phyloP scores from a whole-genome alignment of 192 early-diverging fungal species.

The Pilaira anomala region DNA sequence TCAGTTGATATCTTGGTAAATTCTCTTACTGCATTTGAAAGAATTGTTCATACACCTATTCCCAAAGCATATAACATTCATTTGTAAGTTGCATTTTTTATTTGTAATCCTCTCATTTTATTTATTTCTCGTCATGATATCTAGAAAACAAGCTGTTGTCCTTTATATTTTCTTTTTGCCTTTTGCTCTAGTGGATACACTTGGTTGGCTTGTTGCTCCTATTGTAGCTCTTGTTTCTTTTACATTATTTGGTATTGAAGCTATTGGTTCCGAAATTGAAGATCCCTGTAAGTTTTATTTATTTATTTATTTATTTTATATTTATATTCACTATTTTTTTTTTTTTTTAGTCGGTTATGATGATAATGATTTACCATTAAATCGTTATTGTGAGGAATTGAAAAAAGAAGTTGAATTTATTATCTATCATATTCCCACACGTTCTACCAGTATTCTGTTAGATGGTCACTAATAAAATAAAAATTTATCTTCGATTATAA shows the following conservation, averaged over 20 bases:
- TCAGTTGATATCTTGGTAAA: conserved; percentile 54
- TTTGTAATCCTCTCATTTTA: background rate
- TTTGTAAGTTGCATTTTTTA: conserved; percentile 39
- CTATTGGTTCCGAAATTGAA: conserved; percentile 79
- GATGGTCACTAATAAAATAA: conserved; percentile 23
- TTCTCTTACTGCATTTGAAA: conserved; percentile 61
- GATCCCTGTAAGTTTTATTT: conserved; percentile 57
- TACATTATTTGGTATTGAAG: conserved; percentile 71
- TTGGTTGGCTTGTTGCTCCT: conserved; percentile 55
- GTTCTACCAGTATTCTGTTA: conserved; percentile 22
- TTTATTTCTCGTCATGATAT: background rate
- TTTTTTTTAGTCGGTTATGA: conserved; percentile 51
- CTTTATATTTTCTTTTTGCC: conserved; percentile 60
- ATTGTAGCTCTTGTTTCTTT: conserved; percentile 60
- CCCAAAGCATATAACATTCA: conserved; percentile 69
- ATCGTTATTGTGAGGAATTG: conserved; percentile 51
- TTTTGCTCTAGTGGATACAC: conserved; percentile 50
- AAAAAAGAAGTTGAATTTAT: conserved; percentile 55
- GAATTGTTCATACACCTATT: conserved; percentile 67
- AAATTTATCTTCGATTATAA: background rate
- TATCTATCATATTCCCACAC: conserved; percentile 36
- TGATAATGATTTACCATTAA: conserved; percentile 52
- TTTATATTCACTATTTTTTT: background rate
- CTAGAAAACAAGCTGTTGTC: conserved; percentile 59
- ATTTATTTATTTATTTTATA: background rate